phyloP scores from a whole-genome alignment of 139 green algal genomes.

The Volvox africanus region DNA sequence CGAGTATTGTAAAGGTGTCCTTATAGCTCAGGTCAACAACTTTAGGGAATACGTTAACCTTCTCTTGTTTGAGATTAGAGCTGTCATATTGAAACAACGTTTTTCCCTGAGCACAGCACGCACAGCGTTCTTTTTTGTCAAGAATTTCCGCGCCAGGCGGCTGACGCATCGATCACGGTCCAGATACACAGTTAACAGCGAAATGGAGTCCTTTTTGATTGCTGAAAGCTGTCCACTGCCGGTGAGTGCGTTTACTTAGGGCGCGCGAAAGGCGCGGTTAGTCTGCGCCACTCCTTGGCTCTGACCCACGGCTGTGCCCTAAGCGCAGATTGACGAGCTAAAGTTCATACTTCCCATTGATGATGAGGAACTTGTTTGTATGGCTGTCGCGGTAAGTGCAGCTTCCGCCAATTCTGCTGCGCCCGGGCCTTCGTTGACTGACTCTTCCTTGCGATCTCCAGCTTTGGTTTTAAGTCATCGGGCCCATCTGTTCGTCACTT shows the following conservation, averaged over 20 bases:
- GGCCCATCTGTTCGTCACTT: not conserved
- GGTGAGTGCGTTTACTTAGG: not conserved
- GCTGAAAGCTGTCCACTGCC: not conserved
- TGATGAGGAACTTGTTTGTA: not conserved
- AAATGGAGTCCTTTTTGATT: not conserved
- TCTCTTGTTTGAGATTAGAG: not conserved
- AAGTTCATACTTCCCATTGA: not conserved
- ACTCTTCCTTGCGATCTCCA: not conserved
- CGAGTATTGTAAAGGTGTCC: not conserved
- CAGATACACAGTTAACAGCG: not conserved
- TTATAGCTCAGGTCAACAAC: not conserved
- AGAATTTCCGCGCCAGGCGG: not conserved
- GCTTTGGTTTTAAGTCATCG: not conserved
- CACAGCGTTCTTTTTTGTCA: not conserved
- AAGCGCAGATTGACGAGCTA: not conserved
- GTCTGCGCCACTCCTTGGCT: not conserved
- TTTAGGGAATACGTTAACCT: not conserved
- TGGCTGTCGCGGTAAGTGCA: not conserved
- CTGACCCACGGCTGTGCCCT: not conserved
- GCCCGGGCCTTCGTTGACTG: not conserved
- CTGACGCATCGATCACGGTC: not conserved
- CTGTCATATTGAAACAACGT: not conserved
- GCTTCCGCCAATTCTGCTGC: not conserved
- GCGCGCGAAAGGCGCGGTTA: not conserved
- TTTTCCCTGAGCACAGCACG: not conserved